Evolutionary conservation across 2,329 filamentous ascomycete species (phyloP), one percentile per base, ranked within the genome.

Genomic region (Teratosphaeria zuluensis): DNA sequence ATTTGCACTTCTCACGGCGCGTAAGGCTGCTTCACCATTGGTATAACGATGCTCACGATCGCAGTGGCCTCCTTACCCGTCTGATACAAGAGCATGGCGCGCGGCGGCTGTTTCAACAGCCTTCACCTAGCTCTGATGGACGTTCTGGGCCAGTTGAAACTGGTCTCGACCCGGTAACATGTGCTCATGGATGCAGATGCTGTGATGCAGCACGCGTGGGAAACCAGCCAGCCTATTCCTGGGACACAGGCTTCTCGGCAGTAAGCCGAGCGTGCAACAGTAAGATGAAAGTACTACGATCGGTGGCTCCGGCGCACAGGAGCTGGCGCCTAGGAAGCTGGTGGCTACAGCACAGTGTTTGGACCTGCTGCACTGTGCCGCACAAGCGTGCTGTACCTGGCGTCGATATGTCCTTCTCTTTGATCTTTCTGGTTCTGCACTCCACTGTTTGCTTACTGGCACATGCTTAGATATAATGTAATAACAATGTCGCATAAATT

Each of bases 401-500:
- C n/a, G 42, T 48, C 42, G 42, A 48, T 6, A 46, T 35, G 14
- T 35, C 8, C 35, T 42, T 42, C 35, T 16, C 5, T 42, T 42
- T n/a, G 19, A 48, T 48, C 42, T 48, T 8, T 19, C 42, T 48
- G n/a, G 19, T 2, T 48, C 42, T 48, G 42, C 16, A 5, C 19
- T 21, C 42, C 42, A 6, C 42, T 48, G 42, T 8, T 19, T 7
- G 42, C n/a, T 48, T 21, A 21, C 19, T 48, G 16, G 9, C 42
- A 48, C 42, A 48, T n/a, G 42, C 9, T 19, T 21, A 11, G 42
- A 7, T 16, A 48, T 28, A 53, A 53, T 53, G 52, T n/a, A 46
- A 19, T 19, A 4, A 24, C 11, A 28, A 76, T 76, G 73, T 69
- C 67, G 9, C 69, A 74, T 28, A 75, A 73, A 56, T 73, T 77